Conservation (phyloP, 139 green algal species). For the Ettlia oleoabundans region DNA sequence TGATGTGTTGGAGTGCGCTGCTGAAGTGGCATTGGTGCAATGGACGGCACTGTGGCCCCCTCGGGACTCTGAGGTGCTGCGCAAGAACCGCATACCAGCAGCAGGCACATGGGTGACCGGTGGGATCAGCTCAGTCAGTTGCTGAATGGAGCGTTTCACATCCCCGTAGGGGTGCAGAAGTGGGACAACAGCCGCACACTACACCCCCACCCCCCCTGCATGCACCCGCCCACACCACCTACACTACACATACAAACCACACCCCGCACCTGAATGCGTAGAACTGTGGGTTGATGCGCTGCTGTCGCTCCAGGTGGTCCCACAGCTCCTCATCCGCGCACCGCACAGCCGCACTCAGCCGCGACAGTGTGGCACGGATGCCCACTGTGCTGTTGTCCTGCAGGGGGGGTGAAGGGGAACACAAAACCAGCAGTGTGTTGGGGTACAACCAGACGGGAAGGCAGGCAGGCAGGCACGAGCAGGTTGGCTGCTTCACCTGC, state of each 20-base stretch:
- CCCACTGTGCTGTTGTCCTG: conserved; percentile 90
- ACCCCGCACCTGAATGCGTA: conserved; percentile 90
- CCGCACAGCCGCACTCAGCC: conserved; percentile 72
- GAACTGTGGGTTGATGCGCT: conserved; percentile 74
- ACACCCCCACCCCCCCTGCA: background rate
- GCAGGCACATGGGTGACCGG: too few species aligned
- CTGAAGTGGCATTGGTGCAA: background rate
- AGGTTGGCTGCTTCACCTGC: too few species aligned
- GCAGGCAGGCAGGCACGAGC: background rate
- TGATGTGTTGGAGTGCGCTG: background rate
- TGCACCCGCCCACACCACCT: background rate
- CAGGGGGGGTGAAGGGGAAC: background rate
- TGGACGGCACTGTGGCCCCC: too few species aligned
- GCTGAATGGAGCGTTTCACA: too few species aligned
- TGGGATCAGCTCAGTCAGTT: too few species aligned
- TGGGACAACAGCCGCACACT: background rate
- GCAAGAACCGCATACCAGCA: too few species aligned
- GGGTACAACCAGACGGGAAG: background rate
- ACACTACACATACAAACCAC: background rate
- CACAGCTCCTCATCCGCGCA: conserved; percentile 62
- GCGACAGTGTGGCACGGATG: conserved; percentile 82
- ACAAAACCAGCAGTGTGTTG: background rate
- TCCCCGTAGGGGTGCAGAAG: too few species aligned
- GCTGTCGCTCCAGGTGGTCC: conserved; percentile 55
- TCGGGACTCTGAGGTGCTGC: too few species aligned